A percentile compares a stretch with the other conserved stretches of the same genome.
phyloP scores from a whole-genome alignment of 2,329 filamentous ascomycete genomes.

The Aspergillus sp. region DNA sequence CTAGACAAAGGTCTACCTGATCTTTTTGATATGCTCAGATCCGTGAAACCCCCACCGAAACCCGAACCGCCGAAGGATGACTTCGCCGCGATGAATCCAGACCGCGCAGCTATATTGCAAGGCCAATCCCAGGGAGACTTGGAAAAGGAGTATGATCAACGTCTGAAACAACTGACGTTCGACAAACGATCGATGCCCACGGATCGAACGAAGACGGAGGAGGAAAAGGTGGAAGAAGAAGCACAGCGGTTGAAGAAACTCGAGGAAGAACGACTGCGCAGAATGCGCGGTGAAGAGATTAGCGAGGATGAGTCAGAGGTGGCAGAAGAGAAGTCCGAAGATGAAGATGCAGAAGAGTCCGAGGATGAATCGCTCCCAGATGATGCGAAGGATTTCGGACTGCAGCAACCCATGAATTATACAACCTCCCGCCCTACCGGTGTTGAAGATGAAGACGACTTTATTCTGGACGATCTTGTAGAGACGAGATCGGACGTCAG shows the following conservation, averaged over 20 bases:
- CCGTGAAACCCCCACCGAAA: conserved; percentile 55
- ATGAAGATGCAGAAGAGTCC: conserved; percentile 39
- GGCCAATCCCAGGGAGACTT: conserved; percentile 65
- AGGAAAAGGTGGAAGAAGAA: conserved; percentile 78
- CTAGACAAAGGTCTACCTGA: conserved; percentile 80
- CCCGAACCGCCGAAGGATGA: conserved; percentile 47
- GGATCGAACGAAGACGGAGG: conserved; percentile 85
- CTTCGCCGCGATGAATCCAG: conserved; percentile 59
- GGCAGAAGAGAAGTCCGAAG: conserved; percentile 42
- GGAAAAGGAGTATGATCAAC: conserved; percentile 84
- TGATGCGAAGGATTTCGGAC: conserved; percentile 62
- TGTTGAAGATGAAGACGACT: conserved; percentile 93
- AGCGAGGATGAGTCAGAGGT: conserved; percentile 64
- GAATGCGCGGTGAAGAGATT: conserved; percentile 83
- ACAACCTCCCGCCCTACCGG: conserved; percentile 52
- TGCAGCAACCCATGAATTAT: conserved; percentile 52
- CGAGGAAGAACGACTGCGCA: conserved; percentile 75
- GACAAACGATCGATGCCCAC: conserved; percentile 84
- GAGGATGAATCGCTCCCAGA: conserved; percentile 52
- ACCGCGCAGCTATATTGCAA: conserved; percentile 60
- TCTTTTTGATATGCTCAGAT: conserved; percentile 69
- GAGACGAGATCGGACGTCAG: conserved; percentile 69
- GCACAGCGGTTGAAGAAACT: conserved; percentile 74
- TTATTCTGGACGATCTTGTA: conserved; percentile 82
- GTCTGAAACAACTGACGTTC: conserved; percentile 76